A percentile compares a stretch with the other conserved stretches of the same genome.
Conservation (phyloP, 148 eudicot species). For the Vaccinium vitisidaea region DNA sequence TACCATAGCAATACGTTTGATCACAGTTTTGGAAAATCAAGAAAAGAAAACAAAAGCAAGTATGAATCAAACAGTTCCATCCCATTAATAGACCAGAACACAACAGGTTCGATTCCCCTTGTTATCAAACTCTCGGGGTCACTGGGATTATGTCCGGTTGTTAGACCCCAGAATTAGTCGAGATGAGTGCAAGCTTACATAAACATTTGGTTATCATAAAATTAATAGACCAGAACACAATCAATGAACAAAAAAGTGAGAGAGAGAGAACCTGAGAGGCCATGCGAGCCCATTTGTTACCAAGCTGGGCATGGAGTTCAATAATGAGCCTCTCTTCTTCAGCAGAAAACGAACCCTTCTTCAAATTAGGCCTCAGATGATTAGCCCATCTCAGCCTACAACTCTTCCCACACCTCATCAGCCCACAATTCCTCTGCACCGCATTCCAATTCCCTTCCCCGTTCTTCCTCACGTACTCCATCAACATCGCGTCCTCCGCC, state of each 20-base stretch:
- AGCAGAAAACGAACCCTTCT: conserved; percentile 69
- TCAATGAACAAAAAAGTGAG: too few species aligned
- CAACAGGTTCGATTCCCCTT: not conserved
- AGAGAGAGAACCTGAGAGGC: conserved; percentile 53
- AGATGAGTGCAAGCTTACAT: too few species aligned
- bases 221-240: not conserved
- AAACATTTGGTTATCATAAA: too few species aligned
- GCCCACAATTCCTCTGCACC: conserved; percentile 60
- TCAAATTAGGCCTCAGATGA: conserved; percentile 75
- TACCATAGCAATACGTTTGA: too few species aligned
- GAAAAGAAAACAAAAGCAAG: not conserved
- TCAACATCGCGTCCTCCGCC: conserved; percentile 63
- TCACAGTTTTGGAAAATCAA: not conserved
- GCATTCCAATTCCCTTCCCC: conserved; percentile 98
- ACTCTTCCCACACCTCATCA: conserved; percentile 85
- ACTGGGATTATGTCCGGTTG: too few species aligned
- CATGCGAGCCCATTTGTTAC: conserved; percentile 98
- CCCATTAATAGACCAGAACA: not conserved
- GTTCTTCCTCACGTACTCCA: conserved; percentile 70
- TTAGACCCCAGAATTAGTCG: too few species aligned
- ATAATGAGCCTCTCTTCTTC: conserved; percentile 73
- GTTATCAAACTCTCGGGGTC: too few species aligned
- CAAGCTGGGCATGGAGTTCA: conserved; percentile 73
- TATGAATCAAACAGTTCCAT: not conserved
- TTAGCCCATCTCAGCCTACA: conserved; percentile 91